phyloP scores from a whole-genome alignment of 2,329 filamentous ascomycete genomes.

The Geosmithia putterillii region DNA sequence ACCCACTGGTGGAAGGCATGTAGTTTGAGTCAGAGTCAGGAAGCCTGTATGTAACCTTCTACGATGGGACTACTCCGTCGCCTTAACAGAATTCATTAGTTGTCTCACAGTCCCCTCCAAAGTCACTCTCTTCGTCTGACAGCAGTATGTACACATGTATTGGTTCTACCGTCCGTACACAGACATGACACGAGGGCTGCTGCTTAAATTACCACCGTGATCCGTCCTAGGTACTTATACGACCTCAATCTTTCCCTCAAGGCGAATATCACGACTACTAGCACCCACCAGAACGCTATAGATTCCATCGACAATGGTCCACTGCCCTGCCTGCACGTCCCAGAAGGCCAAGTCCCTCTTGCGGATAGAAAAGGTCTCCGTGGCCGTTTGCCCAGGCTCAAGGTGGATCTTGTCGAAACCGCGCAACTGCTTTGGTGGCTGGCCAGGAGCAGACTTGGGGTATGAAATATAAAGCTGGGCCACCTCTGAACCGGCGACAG shows the following conservation, averaged over 20 bases:
- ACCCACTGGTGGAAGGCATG: too few species aligned
- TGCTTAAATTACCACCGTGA: too few species aligned
- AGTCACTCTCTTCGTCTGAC: too few species aligned
- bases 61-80: too few species aligned
- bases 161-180: too few species aligned
- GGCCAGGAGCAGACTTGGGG: slow-evolving; percentile 20
- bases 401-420: slow-evolving; percentile 50
- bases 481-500: slow-evolving; percentile 32
- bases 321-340: slow-evolving; percentile 50
- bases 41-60: too few species aligned
- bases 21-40: too few species aligned
- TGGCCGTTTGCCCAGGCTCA: slow-evolving; percentile 39
- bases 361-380: slow-evolving; percentile 35
- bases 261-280: slow-evolving; percentile 31
- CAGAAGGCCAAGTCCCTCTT: slow-evolving; percentile 56
- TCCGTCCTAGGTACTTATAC: too few species aligned
- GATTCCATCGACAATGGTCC: slow-evolving; percentile 32
- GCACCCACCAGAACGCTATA: slow-evolving; percentile 30
- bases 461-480: slow-evolving; percentile 41
- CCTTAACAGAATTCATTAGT: too few species aligned
- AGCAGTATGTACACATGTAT: too few species aligned
- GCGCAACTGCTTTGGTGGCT: slow-evolving; percentile 44
- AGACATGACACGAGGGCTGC: too few species aligned
- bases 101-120: too few species aligned
- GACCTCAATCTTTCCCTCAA: slow-evolving; percentile 14